Conservation (phyloP, 2,329 filamentous ascomycete genomes). For the Scytalidium sp. region DNA sequence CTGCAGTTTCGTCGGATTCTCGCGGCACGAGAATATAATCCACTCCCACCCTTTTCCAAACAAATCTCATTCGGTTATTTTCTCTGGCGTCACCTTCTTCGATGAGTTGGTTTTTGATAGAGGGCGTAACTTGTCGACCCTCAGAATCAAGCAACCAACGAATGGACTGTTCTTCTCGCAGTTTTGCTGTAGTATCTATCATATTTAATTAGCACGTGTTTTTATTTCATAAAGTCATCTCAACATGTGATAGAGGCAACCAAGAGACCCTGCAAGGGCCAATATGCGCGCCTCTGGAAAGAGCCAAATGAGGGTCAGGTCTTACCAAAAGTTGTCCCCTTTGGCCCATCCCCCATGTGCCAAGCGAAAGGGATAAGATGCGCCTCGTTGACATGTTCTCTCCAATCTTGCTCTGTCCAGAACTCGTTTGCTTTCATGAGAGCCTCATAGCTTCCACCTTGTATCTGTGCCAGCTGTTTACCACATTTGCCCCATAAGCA, state of each 20-base stretch:
- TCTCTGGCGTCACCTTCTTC: constrained; percentile 35
- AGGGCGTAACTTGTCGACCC: constrained; percentile 58
- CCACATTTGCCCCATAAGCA: constrained; percentile 40
- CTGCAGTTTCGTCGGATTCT: not conserved
- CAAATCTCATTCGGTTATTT: constrained; percentile 20
- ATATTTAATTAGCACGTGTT: not conserved
- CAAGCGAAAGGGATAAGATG: constrained; percentile 53
- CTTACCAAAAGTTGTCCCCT: constrained; percentile 33
- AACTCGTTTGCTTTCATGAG: constrained; percentile 15
- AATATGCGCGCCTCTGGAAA: too few relatives aligned
- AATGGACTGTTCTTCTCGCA: not conserved
- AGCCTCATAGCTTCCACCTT: constrained; percentile 3
- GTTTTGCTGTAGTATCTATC: constrained; percentile 2
- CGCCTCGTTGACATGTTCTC: constrained; percentile 48
- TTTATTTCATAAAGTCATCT: constrained; percentile 11
- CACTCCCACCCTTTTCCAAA: constrained; percentile 7
- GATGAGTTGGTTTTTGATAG: constrained; percentile 46
- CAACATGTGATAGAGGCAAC: not conserved
- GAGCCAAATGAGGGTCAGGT: not conserved
- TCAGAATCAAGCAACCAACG: constrained; percentile 48
- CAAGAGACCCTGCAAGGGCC: too few relatives aligned
- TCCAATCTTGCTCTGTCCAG: constrained; percentile 31
- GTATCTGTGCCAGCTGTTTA: not conserved
- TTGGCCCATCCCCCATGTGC: constrained; percentile 58
- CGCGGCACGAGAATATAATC: constrained; percentile 5